A percentile compares a stretch with the other conserved stretches of the same genome.
Conservation (phyloP, 75 land plant species). For the Cunninghamia lanceolata region DNA sequence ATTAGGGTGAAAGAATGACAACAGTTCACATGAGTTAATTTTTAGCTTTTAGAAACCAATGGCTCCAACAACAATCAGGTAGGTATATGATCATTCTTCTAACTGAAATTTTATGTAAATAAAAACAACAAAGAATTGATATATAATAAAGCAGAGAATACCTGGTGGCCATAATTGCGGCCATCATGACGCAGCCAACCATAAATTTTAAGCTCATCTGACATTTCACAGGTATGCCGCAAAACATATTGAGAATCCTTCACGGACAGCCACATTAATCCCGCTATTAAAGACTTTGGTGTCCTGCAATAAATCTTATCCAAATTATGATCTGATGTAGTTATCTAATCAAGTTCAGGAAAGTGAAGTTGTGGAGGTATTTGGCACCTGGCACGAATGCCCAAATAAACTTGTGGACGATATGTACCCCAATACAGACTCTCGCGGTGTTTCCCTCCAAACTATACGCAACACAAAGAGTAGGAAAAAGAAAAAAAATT, state of each 20-base stretch:
- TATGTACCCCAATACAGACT: constrained; percentile 96
- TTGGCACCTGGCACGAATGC: constrained; percentile 84
- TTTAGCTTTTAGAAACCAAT: neutral
- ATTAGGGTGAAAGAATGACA: neutral
- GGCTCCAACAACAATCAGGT: neutral
- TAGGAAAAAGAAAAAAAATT: neutral
- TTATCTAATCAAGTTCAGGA: neutral
- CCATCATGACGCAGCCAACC: constrained; percentile 96
- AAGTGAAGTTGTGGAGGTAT: neutral
- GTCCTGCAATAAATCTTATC: constrained; percentile 48
- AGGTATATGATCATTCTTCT: neutral
- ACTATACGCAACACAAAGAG: constrained; percentile 38
- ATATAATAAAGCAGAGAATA: neutral
- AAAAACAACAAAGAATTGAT: neutral
- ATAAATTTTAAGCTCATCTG: constrained; percentile 79
- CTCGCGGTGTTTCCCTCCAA: constrained; percentile 89
- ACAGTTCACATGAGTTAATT: neutral
- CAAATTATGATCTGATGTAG: neutral
- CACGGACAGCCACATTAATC: constrained; percentile 91
- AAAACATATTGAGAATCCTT: constrained; percentile 72
- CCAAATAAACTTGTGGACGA: constrained; percentile 86
- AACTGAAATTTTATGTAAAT: neutral
- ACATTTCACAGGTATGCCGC: constrained; percentile 87
- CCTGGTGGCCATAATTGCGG: constrained; percentile 82
- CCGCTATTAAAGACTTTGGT: constrained; percentile 80